Conservation (phyloP, 108 stramenopile species). For the Skeletonema grethae region DNA sequence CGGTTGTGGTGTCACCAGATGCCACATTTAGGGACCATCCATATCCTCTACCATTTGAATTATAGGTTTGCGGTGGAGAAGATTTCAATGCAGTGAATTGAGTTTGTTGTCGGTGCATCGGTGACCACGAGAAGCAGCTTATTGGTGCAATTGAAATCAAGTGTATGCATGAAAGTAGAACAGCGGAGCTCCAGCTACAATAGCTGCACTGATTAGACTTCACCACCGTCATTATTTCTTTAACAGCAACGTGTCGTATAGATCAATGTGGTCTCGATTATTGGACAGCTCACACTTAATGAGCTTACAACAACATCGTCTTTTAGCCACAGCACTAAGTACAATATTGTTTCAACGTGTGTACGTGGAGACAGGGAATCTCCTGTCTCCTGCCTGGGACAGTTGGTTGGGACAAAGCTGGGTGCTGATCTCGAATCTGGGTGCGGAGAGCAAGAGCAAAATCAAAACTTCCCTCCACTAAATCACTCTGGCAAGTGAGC, state of each 20-base stretch:
- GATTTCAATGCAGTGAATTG: not conserved
- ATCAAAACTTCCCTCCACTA: no score
- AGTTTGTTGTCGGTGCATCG: not conserved
- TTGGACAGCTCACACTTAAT: no score
- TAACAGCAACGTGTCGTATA: not conserved
- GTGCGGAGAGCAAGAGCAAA: no score
- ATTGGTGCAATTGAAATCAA: not conserved
- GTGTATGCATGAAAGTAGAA: not conserved
- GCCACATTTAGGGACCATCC: not conserved
- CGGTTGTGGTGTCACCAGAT: not conserved
- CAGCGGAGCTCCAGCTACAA: not conserved
- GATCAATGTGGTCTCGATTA: not conserved
- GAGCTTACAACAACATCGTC: no score
- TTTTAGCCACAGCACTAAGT: no score
- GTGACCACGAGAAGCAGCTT: not conserved
- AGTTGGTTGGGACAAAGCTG: no score
- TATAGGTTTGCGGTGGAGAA: no score
- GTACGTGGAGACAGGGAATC: no score
- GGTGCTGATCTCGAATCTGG: no score
- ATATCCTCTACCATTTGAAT: not conserved
- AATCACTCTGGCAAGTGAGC: no score
- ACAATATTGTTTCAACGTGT: no score
- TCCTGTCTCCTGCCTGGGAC: no score
- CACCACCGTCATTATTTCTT: not conserved
- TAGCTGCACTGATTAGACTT: not conserved